Evolutionary conservation across 306 rosid species (phyloP).

Genomic region (Senna siamea): DNA sequence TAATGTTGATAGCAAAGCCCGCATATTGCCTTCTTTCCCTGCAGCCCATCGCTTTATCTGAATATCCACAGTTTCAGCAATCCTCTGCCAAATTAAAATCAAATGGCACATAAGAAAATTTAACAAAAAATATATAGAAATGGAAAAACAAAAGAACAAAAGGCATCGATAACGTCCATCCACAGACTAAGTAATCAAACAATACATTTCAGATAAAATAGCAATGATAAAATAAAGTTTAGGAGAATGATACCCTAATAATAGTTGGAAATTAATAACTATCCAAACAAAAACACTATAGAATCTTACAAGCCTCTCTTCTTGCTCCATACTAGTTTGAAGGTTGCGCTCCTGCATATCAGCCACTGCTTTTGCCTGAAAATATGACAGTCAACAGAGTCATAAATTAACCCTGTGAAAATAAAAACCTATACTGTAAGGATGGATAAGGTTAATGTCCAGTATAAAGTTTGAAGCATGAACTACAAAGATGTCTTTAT

Average conservation of each 20-base stretch:
- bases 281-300: background rate
- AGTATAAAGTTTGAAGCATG: constrained; percentile 26
- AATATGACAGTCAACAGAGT: constrained; percentile 32
- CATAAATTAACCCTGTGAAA: constrained; percentile 25
- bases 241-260: constrained; percentile 24
- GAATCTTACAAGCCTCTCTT: constrained; percentile 80
- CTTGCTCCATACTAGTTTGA: constrained; percentile 80
- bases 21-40: constrained; percentile 92
- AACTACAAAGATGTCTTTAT: background rate
- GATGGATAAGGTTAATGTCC: constrained; percentile 5
- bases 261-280: background rate
- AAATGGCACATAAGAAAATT: constrained; percentile 24
- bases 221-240: background rate
- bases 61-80: constrained; percentile 63
- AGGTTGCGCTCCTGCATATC: constrained; percentile 90
- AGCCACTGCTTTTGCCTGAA: constrained; percentile 85
- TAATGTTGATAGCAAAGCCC: constrained; percentile 81
- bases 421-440: constrained; percentile 27
- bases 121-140: constrained; percentile 1
- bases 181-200: background rate
- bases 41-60: constrained; percentile 85
- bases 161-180: background rate
- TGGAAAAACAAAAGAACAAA: background rate
- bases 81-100: constrained; percentile 60
- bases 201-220: background rate